Percentiles rank a stretch among this genome's conserved stretches.
Evolutionary conservation across 768 basidiomycete species (phyloP).

Genomic region (Filobasidium wieringae): DNA sequence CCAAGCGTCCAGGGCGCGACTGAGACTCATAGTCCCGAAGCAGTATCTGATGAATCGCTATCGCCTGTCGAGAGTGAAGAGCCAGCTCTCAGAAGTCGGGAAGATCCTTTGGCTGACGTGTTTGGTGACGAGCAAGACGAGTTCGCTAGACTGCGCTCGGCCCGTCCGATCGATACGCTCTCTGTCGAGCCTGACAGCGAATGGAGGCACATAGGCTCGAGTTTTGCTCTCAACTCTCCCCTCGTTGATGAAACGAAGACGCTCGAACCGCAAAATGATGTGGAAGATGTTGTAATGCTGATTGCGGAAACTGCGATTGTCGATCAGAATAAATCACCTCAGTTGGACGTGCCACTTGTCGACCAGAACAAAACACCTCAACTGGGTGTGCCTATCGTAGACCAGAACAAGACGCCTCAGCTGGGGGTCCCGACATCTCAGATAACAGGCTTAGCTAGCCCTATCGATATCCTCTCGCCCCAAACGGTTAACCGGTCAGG

Average conservation of each 20-base stretch:
- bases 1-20: too few relatives aligned
- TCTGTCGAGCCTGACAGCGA: background rate
- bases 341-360: too few relatives aligned
- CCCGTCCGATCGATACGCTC: background rate
- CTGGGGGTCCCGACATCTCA: background rate
- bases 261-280: background rate
- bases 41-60: too few relatives aligned
- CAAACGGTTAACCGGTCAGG: too few relatives aligned
- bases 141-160: background rate
- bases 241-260: background rate
- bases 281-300: constrained; percentile 12
- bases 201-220: too few relatives aligned
- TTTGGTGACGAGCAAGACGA: background rate
- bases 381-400: too few relatives aligned
- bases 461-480: constrained; percentile 20
- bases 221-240: too few relatives aligned
- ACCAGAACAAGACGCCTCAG: background rate
- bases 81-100: background rate
- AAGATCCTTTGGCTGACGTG: background rate
- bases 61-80: too few relatives aligned
- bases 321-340: background rate
- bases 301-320: constrained; percentile 1
- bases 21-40: too few relatives aligned
- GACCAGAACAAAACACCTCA: background rate
- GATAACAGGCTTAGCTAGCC: constrained; percentile 23